A percentile compares a stretch with the other conserved stretches of the same genome.
Conservation (phyloP, 768 basidiomycete species). For the Hygrophorus pudorinus region DNA sequence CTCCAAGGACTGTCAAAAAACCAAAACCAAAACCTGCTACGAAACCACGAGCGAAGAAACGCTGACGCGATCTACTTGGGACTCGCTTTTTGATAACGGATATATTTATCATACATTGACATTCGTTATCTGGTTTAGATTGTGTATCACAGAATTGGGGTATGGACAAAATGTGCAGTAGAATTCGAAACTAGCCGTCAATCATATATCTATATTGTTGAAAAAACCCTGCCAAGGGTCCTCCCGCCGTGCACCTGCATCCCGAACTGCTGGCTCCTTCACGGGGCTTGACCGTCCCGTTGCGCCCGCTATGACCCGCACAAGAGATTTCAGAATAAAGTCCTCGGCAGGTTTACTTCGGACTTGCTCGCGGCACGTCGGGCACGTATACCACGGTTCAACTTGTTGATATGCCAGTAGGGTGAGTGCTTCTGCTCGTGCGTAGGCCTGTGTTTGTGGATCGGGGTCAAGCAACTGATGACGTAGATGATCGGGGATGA, state of each 20-base stretch:
- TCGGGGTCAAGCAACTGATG: neutral
- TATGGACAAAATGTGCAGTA: too few species aligned
- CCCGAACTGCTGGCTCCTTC: constrained; percentile 12
- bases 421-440: constrained; percentile 14
- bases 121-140: neutral
- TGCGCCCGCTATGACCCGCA: constrained; percentile 37
- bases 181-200: too few species aligned
- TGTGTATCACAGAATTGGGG: too few species aligned
- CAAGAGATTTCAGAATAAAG: constrained; percentile 50
- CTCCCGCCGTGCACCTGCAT: constrained; percentile 14
- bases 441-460: neutral
- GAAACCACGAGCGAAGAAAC: constrained; percentile 35
- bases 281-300: constrained; percentile 38
- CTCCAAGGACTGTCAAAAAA: constrained; percentile 20
- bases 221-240: constrained; percentile 42
- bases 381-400: constrained; percentile 54
- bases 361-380: constrained; percentile 49
- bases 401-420: constrained; percentile 10
- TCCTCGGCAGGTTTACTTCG: constrained; percentile 44
- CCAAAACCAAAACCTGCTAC: constrained; percentile 21
- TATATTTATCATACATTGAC: neutral
- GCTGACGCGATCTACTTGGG: constrained; percentile 13
- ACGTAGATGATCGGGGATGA: constrained; percentile 6
- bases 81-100: neutral
- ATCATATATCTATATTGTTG: constrained; percentile 8